phyloP scores from a whole-genome alignment of 1,284 basidiomycete species.

The Wallemia ichthyophaga region DNA sequence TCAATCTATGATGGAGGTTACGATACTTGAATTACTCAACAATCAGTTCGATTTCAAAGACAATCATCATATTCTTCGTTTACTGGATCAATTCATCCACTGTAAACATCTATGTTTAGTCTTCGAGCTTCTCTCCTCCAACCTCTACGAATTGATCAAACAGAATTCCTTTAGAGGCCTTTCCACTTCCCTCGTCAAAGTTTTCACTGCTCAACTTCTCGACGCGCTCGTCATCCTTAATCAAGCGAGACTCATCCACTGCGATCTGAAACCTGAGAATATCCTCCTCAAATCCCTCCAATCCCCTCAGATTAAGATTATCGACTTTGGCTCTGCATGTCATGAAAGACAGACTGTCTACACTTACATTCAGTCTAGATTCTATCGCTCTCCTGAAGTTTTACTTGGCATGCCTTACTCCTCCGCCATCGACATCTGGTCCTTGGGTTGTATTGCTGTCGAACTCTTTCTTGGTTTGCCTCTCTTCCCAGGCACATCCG shows the following conservation, averaged over 20 bases:
- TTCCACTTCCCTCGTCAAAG: conserved; percentile 83
- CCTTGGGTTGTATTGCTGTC: conserved; percentile 70
- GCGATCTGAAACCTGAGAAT: conserved; percentile 92
- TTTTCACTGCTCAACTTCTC: conserved; percentile 82
- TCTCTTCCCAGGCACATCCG: conserved; percentile 89
- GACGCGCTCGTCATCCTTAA: conserved; percentile 79
- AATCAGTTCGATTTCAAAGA: conserved; percentile 72
- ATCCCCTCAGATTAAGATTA: conserved; percentile 94
- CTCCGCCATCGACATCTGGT: conserved; percentile 86
- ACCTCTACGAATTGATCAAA: conserved; percentile 98
- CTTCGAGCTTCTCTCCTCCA: conserved; percentile 86
- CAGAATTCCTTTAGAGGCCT: conserved; percentile 97
- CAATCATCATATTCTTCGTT: conserved; percentile 80
- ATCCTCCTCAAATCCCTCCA: conserved; percentile 89
- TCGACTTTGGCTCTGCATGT: conserved; percentile 96
- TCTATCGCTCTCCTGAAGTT: conserved; percentile 95
- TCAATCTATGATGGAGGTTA: conserved; percentile 99
- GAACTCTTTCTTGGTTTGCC: conserved; percentile 89
- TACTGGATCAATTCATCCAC: conserved; percentile 91
- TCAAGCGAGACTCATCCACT: conserved; percentile 84
- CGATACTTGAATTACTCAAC: conserved; percentile 85
- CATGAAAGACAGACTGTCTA: conserved; percentile 97
- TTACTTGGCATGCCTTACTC: conserved; percentile 82
- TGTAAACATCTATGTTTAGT: conserved; percentile 77
- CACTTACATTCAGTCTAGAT: conserved; percentile 95